These are phyloP conservation scores for Solanum hybrid DNA, from an alignment of 305 asterid species.

Conservation along the genomic window DNA sequence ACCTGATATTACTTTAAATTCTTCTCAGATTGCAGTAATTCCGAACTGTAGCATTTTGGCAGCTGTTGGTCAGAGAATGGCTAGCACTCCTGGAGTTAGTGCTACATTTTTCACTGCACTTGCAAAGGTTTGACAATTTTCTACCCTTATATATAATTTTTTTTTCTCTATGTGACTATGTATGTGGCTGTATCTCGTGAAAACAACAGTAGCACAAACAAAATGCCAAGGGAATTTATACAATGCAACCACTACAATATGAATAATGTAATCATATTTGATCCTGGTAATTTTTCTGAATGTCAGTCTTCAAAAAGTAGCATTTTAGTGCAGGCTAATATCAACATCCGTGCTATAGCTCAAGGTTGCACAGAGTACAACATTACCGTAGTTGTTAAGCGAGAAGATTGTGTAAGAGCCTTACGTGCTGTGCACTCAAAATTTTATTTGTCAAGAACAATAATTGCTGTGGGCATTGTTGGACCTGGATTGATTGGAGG, in stretches of 20 bases:
- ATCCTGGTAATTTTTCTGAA: not conserved
- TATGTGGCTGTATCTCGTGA: not conserved
- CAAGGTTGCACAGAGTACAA: conserved; percentile 98
- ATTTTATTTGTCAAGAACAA: conserved; percentile 85
- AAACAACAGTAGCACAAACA: not conserved
- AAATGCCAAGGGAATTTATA: not conserved
- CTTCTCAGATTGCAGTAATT: conserved; percentile 71
- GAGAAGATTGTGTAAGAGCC: conserved; percentile 92
- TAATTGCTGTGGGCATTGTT: conserved; percentile 87
- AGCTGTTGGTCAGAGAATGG: conserved; percentile 98
- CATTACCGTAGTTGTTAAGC: conserved; percentile 80
- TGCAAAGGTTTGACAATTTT: conserved; percentile 64
- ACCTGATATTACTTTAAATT: not conserved
- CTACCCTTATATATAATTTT: not conserved
- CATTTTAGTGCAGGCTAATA: conserved; percentile 65
- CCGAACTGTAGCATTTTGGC: conserved; percentile 98
- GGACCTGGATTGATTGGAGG: conserved; percentile 98
- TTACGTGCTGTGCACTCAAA: conserved; percentile 97
- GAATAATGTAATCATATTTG: not conserved
- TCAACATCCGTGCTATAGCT: conserved; percentile 94
- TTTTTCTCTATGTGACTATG: not conserved
- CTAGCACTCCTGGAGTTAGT: conserved; percentile 99
- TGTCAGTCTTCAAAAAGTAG: not conserved
- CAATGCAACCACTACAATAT: not conserved
- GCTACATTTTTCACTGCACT: conserved; percentile 95